Evolutionary conservation across 768 basidiomycete species (phyloP).

Genomic region (Leucocoprinus leucothites): DNA sequence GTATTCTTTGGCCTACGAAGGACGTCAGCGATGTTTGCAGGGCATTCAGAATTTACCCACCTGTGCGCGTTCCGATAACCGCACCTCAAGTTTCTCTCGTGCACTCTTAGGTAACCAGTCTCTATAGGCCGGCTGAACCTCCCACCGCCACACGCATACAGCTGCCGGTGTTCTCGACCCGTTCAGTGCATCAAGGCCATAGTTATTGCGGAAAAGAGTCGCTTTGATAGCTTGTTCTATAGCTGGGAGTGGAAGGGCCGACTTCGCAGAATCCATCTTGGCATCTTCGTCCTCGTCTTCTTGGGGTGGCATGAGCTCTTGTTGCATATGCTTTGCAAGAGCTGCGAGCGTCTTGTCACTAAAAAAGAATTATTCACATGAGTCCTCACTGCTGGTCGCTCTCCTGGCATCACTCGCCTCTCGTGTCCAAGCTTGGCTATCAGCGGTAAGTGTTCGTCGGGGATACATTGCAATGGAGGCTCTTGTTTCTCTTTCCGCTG

Average conservation of each 20-base stretch:
- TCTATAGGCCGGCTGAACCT: conserved; percentile 56
- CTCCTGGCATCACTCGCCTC: conserved; percentile 49
- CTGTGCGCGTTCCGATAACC: conserved; percentile 64
- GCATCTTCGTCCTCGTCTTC: conserved; percentile 51
- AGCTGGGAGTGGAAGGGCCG: conserved; percentile 42
- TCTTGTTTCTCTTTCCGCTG: conserved; percentile 43
- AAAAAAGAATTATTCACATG: conserved; percentile 6
- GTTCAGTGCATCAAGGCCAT: conserved; percentile 61
- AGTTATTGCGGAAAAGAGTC: conserved; percentile 70
- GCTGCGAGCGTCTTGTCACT: conserved; percentile 72
- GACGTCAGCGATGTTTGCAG: neutral
- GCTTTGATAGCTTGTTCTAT: conserved; percentile 67
- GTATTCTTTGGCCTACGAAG: conserved; percentile 53
- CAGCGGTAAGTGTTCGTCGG: conserved; percentile 67
- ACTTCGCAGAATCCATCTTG: conserved; percentile 29
- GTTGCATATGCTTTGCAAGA: conserved; percentile 68
- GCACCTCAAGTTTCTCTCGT: conserved; percentile 55
- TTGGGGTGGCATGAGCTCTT: conserved; percentile 60
- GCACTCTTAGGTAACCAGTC: conserved; percentile 68
- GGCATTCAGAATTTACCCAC: conserved; percentile 31
- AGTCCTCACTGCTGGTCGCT: neutral
- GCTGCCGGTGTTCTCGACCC: conserved; percentile 56
- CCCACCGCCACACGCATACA: conserved; percentile 86
- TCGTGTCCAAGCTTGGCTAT: conserved; percentile 85
- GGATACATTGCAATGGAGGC: conserved; percentile 53